Base-by-base conservation (phyloP, 139 green algal species). In the Pseudopediastrum boryanum region DNA sequence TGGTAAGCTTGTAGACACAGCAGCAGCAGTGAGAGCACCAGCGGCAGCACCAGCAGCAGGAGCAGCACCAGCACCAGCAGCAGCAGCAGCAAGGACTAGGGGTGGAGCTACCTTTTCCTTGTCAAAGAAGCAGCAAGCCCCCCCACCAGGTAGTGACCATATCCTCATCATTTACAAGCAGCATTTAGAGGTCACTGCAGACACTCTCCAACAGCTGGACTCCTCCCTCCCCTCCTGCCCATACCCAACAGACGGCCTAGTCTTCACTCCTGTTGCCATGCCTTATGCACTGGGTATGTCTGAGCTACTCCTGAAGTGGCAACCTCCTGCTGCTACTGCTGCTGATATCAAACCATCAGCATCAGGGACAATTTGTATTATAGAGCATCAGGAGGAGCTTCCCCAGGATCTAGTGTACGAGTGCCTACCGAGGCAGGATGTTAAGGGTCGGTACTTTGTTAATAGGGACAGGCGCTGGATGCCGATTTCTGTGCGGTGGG, bases 211-310 rank as follows among this genome's bases (percentile, higher is more conserved):
- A 25, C 46, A 66, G 39, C 70, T 86, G 42, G 21, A 81, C 50
- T 13, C 25, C 21, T 36, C 31, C 2, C 12, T 27, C 5, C 27
- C 25, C 16, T 29, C 48, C 4, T 82, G 50, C 71, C 65, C 64
- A 4, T 87, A 54, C 71, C 71, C n/a, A 27, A 64, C 71, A n/a
- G 71, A 84, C 33, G 82, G 82, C 36, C 58, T 86, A 21, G 71
- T 86, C 12, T 86, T 86, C 38, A 86, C 77, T 33, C 77, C 82
- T 3, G 39, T 31, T 27, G 56, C 25, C 35, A 75, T 71, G 64
- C 77, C 77, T 10, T 86, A 86, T 75, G 54, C 48, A 23, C 52
- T 84, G 35, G 82, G 82, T 56, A 86, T 81, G 77, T n/a, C 52
- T 7, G 71, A 87, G 65, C 71, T 87, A 58, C 54, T 87, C 46